Evolutionary conservation across 2,329 filamentous ascomycete genomes (phyloP).

Genomic region (Zymoseptoria brevis): DNA sequence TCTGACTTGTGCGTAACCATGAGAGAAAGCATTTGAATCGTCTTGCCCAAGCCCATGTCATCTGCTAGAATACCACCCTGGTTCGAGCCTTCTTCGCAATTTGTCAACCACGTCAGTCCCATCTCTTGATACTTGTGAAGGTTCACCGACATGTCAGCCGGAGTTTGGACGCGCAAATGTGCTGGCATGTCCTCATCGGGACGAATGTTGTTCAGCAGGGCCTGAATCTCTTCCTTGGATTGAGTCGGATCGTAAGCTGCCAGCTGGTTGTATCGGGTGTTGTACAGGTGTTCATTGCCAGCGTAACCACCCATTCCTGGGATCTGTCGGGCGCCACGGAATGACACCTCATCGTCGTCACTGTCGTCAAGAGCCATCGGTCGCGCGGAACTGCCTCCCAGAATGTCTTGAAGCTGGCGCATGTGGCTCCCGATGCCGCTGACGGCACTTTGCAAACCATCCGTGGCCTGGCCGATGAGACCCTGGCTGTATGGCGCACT

Average conservation of each 20-base stretch:
- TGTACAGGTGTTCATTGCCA: constrained; percentile 21
- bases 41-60: constrained; percentile 80
- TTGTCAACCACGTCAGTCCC: constrained; percentile 67
- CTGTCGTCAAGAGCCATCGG: constrained; percentile 13
- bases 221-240: constrained; percentile 59
- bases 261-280: constrained; percentile 19
- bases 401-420: constrained; percentile 15
- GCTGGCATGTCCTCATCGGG: constrained; percentile 51
- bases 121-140: constrained; percentile 79
- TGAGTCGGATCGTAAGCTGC: constrained; percentile 39
- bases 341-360: constrained; percentile 22
- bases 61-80: constrained; percentile 72
- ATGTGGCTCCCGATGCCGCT: constrained; percentile 7
- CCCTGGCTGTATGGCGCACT: background rate
- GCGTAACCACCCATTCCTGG: constrained; percentile 16
- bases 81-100: constrained; percentile 61
- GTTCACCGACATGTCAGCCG: constrained; percentile 56
- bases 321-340: constrained; percentile 15
- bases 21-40: constrained; percentile 71
- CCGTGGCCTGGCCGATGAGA: background rate
- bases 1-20: constrained; percentile 60
- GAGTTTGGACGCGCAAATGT: constrained; percentile 59
- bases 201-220: constrained; percentile 63
- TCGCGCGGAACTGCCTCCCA: constrained; percentile 11
- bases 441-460: background rate